Percentiles rank a stretch among this genome's conserved stretches.
These are phyloP conservation scores for Coemansia reversa DNA, from an alignment of 192 early-diverging fungal species.

Conservation along the genomic window DNA sequence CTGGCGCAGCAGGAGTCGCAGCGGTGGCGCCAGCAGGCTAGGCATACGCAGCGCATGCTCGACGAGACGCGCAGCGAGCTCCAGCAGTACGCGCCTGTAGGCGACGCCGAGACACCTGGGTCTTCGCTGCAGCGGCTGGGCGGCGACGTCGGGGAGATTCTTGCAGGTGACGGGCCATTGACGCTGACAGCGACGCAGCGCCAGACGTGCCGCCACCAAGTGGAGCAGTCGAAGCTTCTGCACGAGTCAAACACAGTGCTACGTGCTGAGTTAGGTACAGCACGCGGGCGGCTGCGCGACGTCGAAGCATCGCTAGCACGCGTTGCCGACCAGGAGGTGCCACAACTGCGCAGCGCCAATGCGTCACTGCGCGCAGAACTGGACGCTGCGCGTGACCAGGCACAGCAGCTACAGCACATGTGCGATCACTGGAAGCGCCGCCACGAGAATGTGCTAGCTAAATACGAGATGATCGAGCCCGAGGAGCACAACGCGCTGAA, in stretches of 20 bases:
- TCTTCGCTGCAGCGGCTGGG: not conserved
- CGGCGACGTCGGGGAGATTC: not conserved
- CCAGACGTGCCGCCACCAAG: constrained; percentile 63
- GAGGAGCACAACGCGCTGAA: constrained; percentile 71
- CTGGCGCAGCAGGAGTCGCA: constrained; percentile 65
- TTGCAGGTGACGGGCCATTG: constrained; percentile 34
- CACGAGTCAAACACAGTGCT: constrained; percentile 78
- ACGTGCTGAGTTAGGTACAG: constrained; percentile 56
- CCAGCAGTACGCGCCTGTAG: constrained; percentile 28
- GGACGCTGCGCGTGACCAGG: constrained; percentile 57
- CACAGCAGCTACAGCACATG: constrained; percentile 58
- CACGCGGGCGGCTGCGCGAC: constrained; percentile 18
- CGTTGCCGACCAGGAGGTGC: constrained; percentile 57
- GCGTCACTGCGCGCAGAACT: constrained; percentile 59
- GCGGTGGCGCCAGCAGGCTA: constrained; percentile 62
- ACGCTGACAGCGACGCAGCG: constrained; percentile 59
- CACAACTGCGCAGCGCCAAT: constrained; percentile 51
- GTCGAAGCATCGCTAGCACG: constrained; percentile 55
- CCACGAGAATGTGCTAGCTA: constrained; percentile 68
- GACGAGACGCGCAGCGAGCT: constrained; percentile 67
- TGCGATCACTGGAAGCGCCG: constrained; percentile 72
- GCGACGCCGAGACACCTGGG: constrained; percentile 37
- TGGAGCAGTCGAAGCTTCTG: constrained; percentile 65
- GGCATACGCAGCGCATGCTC: constrained; percentile 63
- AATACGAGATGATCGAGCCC: constrained; percentile 81